Conservation (phyloP, 164 flowering plant species). For the Dillenia turbinata region DNA sequence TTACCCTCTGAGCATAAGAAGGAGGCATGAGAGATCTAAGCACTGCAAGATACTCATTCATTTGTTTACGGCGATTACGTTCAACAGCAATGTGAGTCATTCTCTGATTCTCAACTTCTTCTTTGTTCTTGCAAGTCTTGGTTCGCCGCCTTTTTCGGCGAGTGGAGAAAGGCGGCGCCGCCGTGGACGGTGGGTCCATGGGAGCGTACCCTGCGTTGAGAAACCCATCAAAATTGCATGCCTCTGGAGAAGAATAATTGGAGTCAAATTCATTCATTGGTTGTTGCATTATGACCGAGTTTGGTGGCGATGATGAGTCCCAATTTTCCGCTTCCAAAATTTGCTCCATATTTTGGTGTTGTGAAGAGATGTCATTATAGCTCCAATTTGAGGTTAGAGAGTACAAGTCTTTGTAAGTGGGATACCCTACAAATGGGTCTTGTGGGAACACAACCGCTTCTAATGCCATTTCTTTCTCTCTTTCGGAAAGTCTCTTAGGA, state of each 20-base stretch:
- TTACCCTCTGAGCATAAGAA: conserved; percentile 57
- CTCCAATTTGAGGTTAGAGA: conserved; percentile 19
- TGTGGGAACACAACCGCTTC: conserved; percentile 62
- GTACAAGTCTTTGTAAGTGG: conserved; percentile 34
- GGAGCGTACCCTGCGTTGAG: conserved; percentile 8
- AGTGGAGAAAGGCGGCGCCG: conserved; percentile 2
- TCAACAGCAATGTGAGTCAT: conserved; percentile 68
- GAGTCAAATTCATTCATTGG: conserved; percentile 32
- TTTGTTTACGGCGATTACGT: conserved; percentile 53
- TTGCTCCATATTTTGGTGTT: conserved; percentile 20
- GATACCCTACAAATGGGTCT: conserved; percentile 26
- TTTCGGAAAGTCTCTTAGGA: conserved; percentile 3
- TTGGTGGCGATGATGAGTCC: conserved; percentile 22
- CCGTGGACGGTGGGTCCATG: conserved; percentile 1
- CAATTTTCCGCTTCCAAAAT: conserved; percentile 14
- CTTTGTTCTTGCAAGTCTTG: conserved; percentile 39
- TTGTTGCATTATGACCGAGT: conserved; percentile 11
- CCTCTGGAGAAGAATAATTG: conserved; percentile 31
- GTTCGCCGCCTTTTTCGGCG: conserved; percentile 36
- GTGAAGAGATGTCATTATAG: conserved; percentile 14
- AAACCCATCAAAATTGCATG: conserved; percentile 10
- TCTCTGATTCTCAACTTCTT: conserved; percentile 57
- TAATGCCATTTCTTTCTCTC: conserved; percentile 45
- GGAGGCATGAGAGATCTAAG: conserved; percentile 54
- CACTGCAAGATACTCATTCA: conserved; percentile 54